These are phyloP conservation scores for Agmasoma carcini DNA, from an alignment of 371 early-diverging fungal species.

Conservation along the genomic window DNA sequence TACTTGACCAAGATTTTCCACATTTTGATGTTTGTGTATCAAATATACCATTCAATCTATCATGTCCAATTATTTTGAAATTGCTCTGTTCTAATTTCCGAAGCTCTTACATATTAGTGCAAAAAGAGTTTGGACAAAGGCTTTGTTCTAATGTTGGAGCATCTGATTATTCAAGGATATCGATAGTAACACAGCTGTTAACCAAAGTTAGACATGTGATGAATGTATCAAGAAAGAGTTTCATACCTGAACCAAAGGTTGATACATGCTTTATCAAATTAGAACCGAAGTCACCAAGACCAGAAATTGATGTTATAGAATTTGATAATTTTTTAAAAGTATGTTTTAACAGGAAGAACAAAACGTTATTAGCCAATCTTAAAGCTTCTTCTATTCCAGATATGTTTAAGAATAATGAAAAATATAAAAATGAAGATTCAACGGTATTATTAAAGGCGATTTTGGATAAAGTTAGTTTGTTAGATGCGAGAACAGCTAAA, in stretches of 20 bases:
- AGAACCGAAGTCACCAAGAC: constrained; percentile 77
- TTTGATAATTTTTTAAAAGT: constrained; percentile 90
- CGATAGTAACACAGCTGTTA: constrained; percentile 85
- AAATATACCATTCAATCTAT: constrained; percentile 94
- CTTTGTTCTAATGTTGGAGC: constrained; percentile 87
- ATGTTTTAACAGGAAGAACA: constrained; percentile 83
- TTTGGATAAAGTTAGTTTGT: constrained; percentile 46
- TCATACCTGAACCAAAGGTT: constrained; percentile 93
- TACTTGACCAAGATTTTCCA: constrained; percentile 81
- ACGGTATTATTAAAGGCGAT: constrained; percentile 24
- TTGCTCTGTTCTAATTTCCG: constrained; percentile 69
- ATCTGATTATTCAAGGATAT: constrained; percentile 74
- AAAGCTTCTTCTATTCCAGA: constrained; percentile 58
- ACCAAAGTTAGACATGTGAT: constrained; percentile 86
- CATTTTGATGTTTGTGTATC: constrained; percentile 93
- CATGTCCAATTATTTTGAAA: constrained; percentile 86
- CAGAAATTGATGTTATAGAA: constrained; percentile 77
- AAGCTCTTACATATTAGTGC: constrained; percentile 90
- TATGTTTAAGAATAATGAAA: constrained; percentile 58
- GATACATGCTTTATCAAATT: constrained; percentile 83
- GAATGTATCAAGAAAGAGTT: constrained; percentile 85
- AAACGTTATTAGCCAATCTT: constrained; percentile 75
- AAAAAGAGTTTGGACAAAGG: constrained; percentile 91
- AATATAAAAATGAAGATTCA: constrained; percentile 49
- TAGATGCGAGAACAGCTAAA: constrained; percentile 68